Evolutionary conservation across 2,329 filamentous ascomycete species (phyloP).

Genomic region (Cyclaneusma minus): DNA sequence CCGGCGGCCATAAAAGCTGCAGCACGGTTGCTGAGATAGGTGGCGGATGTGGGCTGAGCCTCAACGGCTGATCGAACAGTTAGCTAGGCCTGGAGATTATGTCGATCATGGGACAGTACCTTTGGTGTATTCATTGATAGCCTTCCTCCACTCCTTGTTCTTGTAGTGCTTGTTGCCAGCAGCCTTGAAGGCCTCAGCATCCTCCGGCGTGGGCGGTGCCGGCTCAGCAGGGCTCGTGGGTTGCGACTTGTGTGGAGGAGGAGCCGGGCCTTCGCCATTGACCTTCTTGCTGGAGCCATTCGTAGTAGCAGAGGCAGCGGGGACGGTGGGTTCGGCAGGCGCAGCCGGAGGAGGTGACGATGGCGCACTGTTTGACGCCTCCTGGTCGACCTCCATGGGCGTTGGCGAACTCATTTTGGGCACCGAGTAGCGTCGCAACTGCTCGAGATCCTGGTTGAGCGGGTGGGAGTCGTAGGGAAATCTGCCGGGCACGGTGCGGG

Average conservation of each 20-base stretch:
- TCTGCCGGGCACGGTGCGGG: constrained; percentile 35
- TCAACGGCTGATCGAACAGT: constrained; percentile 55
- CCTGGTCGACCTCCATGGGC: constrained; percentile 66
- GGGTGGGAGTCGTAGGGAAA: constrained; percentile 64
- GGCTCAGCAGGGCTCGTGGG: constrained; percentile 40
- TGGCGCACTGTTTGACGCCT: constrained; percentile 30
- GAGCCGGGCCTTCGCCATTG: constrained; percentile 39
- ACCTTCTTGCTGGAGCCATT: constrained; percentile 23
- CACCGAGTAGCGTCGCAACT: constrained; percentile 59
- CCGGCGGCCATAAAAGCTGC: constrained; percentile 85
- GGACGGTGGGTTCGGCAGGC: constrained; percentile 29
- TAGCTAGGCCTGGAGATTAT: constrained; percentile 1
- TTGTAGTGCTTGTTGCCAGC: constrained; percentile 96
- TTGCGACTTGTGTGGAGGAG: constrained; percentile 56
- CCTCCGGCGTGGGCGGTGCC: constrained; percentile 32
- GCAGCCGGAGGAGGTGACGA: constrained; percentile 36
- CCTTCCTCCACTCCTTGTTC: constrained; percentile 73
- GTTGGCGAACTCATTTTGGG: constrained; percentile 39
- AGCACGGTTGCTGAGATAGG: constrained; percentile 87
- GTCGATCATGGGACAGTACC: constrained; percentile 35
- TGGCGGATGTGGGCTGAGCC: constrained; percentile 69
- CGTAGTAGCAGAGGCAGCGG: constrained; percentile 20
- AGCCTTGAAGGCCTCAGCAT: constrained; percentile 84
- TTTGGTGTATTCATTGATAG: constrained; percentile 89
- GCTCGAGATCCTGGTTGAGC: constrained; percentile 78